Evolutionary conservation across 2,329 filamentous ascomycete genomes (phyloP).

Genomic region (Aphanoascus verrucosus): DNA sequence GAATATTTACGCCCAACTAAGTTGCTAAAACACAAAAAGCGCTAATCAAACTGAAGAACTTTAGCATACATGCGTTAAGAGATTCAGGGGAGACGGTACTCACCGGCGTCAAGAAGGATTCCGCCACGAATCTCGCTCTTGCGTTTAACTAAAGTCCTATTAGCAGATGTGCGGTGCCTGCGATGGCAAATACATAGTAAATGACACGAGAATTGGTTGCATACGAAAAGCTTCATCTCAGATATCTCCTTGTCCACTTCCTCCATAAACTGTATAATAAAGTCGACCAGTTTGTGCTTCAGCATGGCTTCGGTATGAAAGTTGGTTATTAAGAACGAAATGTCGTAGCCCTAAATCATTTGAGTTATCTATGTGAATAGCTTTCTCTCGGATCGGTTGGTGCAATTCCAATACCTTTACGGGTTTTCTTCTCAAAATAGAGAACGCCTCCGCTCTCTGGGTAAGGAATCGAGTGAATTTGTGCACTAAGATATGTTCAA

Average conservation of each 20-base stretch:
- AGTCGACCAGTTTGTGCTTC: conserved; percentile 98
- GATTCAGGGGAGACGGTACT: conserved; percentile 23
- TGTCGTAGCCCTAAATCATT: conserved; percentile 75
- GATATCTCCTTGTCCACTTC: conserved; percentile 99
- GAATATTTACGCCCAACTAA: background rate
- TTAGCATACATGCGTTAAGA: conserved; percentile 11
- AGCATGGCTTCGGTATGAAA: conserved; percentile 98
- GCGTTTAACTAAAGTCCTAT: conserved; percentile 67
- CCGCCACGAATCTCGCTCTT: conserved; percentile 90
- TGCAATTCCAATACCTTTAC: conserved; percentile 66
- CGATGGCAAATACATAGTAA: background rate
- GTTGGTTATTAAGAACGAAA: conserved; percentile 97
- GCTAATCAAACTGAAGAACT: conserved; percentile 24
- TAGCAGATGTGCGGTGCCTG: conserved; percentile 12
- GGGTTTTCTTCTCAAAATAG: conserved; percentile 87
- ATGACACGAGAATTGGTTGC: conserved; percentile 24
- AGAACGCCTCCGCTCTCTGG: conserved; percentile 92
- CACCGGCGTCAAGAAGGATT: conserved; percentile 94
- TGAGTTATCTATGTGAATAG: background rate
- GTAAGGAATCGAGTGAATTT: conserved; percentile 97
- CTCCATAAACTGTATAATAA: conserved; percentile 99
- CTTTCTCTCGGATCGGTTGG: background rate
- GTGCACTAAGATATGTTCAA: conserved; percentile 94
- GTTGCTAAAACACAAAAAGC: background rate
- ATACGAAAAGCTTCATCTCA: conserved; percentile 98